Evolutionary conservation across 2,329 filamentous ascomycete species (phyloP), one percentile per base, ranked within the genome.

Genomic region (Tolypocladium inflatum): DNA sequence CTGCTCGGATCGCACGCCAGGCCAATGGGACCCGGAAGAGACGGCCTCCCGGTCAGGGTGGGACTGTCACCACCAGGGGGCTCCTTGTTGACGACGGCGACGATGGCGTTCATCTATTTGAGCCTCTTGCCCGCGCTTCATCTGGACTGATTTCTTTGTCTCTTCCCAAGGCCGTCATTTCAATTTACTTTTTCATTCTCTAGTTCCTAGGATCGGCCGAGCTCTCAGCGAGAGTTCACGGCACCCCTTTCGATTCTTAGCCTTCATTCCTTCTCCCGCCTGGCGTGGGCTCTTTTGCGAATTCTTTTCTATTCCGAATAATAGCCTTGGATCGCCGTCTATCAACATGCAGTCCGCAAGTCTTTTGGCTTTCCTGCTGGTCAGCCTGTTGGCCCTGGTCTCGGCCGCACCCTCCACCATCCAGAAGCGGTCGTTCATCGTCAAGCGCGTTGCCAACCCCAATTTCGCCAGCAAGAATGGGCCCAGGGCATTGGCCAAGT

Each of bases 401-500:
- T 68, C 80, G 45, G 78, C 81, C 35, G 76, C 75, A 37, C 76
- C 78, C 68, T 57, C 63, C 1, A 37, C 63, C 68, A 64, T 80
- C 10, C 68, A 76, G 62, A 82, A 81, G 67, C 76, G 80, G 26
- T 83, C 83, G 9, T 89, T 88, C 74, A 82, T 80, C 68, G 78
- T 89, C 39, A 78, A 82, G 55, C 78, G 85, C 41, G 73, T 81
- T 53, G 71, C 76, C 55, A 85, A 84, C 64, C 73, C 73, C n/a
- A 75, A 76, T 58, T 84, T 84, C 67, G 74, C 76, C 26, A 72
- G 78, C 23, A 71, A 69, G 61, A 78, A 87, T 73, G 85, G 86
- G n/a, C 76, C 79, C 0, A 71, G 66, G 57, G 85, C 86, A 55
- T 77, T 92, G 63, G 72, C 80, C 55, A 88, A 83, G 72, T 83